These are phyloP conservation scores for Symbiodinium pilosum DNA, from an alignment of 73 alveolate genomes.

Conservation along the genomic window DNA sequence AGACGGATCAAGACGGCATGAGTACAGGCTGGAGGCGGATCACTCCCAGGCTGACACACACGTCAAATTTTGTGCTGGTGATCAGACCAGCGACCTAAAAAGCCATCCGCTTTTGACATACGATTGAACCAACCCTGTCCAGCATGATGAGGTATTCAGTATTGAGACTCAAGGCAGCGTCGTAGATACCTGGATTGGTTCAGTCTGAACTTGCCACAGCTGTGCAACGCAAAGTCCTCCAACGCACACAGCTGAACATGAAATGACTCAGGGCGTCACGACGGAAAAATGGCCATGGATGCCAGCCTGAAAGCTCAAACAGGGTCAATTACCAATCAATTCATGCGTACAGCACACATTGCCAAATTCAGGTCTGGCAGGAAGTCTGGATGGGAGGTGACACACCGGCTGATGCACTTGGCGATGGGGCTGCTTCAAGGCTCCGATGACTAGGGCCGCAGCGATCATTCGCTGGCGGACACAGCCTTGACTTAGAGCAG, in stretches of 20 bases:
- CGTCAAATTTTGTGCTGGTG: too few species aligned
- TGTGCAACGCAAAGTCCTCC: background rate
- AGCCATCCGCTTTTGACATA: too few species aligned
- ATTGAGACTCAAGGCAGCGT: conserved; percentile 10
- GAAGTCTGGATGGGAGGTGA: too few species aligned
- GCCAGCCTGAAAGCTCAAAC: too few species aligned
- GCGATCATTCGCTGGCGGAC: conserved; percentile 27
- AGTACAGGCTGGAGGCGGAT: too few species aligned
- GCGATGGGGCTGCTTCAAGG: too few species aligned
- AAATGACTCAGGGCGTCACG: background rate
- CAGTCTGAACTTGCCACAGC: background rate
- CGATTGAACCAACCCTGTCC: background rate
- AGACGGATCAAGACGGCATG: background rate
- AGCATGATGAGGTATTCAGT: conserved; percentile 19
- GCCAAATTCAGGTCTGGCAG: too few species aligned
- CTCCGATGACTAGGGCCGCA: background rate
- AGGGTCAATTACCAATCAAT: too few species aligned
- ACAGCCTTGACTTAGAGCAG: background rate
- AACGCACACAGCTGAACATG: background rate
- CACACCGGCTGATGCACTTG: too few species aligned
- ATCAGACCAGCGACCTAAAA: too few species aligned
- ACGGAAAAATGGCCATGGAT: conserved; percentile 8
- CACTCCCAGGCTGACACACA: too few species aligned
- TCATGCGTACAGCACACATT: too few species aligned
- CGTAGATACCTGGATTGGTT: background rate